phyloP scores from a whole-genome alignment of 2,329 filamentous ascomycete genomes.

The Didymella exigua region DNA sequence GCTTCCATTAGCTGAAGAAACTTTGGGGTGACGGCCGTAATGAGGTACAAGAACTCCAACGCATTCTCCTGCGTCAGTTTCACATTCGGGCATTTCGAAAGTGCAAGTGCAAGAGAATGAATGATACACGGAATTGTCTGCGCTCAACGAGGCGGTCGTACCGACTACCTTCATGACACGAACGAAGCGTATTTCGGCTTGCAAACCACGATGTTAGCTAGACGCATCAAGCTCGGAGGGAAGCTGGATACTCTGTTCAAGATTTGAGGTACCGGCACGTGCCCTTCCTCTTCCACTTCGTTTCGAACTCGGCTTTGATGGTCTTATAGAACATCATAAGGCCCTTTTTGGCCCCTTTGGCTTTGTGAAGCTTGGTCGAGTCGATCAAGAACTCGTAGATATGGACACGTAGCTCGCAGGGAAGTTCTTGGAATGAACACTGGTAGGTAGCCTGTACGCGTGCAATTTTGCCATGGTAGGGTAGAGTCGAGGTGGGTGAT shows the following conservation, averaged over 20 bases:
- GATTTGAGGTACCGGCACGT: no score
- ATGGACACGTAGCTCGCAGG: no score
- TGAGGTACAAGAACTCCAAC: conserved; percentile 56
- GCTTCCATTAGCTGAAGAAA: conserved; percentile 54
- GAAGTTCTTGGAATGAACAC: no score
- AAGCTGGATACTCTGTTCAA: neutral
- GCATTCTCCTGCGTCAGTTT: conserved; percentile 50
- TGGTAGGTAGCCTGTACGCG: no score
- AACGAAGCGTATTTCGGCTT: conserved; percentile 20
- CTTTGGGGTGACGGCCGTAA: conserved; percentile 52
- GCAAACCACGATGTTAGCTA: neutral
- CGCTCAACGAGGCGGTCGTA: conserved; percentile 26
- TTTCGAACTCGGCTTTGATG: no score
- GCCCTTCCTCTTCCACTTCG: no score
- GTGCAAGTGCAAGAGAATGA: conserved; percentile 41
- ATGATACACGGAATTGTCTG: conserved; percentile 34
- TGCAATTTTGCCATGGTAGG: no score
- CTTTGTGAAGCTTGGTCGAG: no score
- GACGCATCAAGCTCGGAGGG: neutral
- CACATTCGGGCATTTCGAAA: conserved; percentile 49
- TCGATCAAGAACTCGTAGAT: no score
- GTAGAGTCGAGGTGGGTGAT: no score
- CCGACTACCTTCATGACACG: conserved; percentile 41
- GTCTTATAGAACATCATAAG: no score
- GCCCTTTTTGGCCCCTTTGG: no score